Percentiles rank a stretch among this genome's conserved stretches.
Evolutionary conservation across 1,284 basidiomycete genomes (phyloP).

Genomic region (Cryptococcus sp.): DNA sequence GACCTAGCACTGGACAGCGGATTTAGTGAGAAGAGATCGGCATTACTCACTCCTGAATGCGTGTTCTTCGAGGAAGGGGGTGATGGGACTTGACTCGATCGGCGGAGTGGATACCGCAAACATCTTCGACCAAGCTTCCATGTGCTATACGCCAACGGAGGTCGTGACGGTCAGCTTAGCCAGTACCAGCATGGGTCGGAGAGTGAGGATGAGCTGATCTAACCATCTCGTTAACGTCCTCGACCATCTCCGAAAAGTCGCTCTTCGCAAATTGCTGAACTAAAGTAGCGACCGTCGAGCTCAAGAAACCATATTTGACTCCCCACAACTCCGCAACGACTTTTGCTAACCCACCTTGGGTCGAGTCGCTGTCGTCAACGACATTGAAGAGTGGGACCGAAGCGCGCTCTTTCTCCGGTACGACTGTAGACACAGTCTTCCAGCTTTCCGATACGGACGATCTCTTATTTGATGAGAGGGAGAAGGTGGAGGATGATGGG

Average conservation of each 20-base stretch:
- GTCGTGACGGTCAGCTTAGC: not conserved
- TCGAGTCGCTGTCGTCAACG: conserved; percentile 77
- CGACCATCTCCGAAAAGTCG: conserved; percentile 68
- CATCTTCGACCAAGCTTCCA: conserved; percentile 83
- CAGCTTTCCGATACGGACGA: conserved; percentile 33
- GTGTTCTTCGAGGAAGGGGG: conserved; percentile 79
- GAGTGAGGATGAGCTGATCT: conserved; percentile 7
- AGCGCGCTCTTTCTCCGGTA: conserved; percentile 61
- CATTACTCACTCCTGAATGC: conserved; percentile 48
- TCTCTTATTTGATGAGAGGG: conserved; percentile 19
- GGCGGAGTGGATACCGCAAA: conserved; percentile 71
- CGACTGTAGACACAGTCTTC: conserved; percentile 51
- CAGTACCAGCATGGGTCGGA: not conserved
- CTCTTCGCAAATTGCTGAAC: conserved; percentile 52
- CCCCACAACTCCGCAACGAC: conserved; percentile 74
- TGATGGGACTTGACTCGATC: conserved; percentile 71
- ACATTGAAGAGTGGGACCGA: conserved; percentile 79
- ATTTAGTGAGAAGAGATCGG: not conserved
- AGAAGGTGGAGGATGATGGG: conserved; percentile 20
- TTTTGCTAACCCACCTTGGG: conserved; percentile 71
- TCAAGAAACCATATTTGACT: conserved; percentile 83
- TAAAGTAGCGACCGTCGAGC: conserved; percentile 65
- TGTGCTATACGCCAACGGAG: conserved; percentile 57
- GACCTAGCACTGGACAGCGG: not conserved
- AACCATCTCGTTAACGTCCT: conserved; percentile 79